Percentiles rank a stretch among this genome's conserved stretches.
Evolutionary conservation across 1,139 yeast genomes (phyloP).

Genomic region (Cylindricascospora bacillispora): DNA sequence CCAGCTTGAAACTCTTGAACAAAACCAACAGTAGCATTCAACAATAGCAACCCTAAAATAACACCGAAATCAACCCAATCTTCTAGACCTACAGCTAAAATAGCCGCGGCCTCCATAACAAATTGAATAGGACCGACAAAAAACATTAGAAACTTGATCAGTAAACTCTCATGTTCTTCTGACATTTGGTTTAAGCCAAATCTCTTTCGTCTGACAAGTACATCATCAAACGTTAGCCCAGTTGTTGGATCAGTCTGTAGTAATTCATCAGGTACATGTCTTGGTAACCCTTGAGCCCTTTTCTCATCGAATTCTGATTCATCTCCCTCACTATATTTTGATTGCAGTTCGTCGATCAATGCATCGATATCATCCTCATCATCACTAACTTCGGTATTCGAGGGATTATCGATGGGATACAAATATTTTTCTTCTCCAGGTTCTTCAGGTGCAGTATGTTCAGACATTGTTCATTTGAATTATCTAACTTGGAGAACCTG

Average conservation of each 20-base stretch:
- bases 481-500: too few relatives aligned
- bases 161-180: slow-evolving; percentile 75
- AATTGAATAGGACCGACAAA: slow-evolving; percentile 96
- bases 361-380: slow-evolving; percentile 80
- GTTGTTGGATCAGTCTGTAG: slow-evolving; percentile 69
- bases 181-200: slow-evolving; percentile 88
- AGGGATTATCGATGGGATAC: slow-evolving; percentile 12
- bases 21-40: slow-evolving; percentile 91
- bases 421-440: too few relatives aligned
- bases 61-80: slow-evolving; percentile 99
- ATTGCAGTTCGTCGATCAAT: slow-evolving; percentile 76
- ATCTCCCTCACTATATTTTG: slow-evolving; percentile 54
- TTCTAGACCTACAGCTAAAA: slow-evolving; percentile 91
- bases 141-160: slow-evolving; percentile 76
- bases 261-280: slow-evolving; percentile 77
- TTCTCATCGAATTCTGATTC: slow-evolving; percentile 32
- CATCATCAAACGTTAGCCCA: slow-evolving; percentile 77
- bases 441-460: too few relatives aligned
- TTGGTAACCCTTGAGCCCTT: slow-evolving; percentile 29
- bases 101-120: slow-evolving; percentile 97
- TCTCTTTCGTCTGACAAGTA: slow-evolving; percentile 74
- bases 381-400: slow-evolving; percentile 32
- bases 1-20: slow-evolving; percentile 95
- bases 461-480: too few relatives aligned
- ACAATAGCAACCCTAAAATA: slow-evolving; percentile 70